phyloP scores from a whole-genome alignment of 139 green algal species.

The Zygnema circumcarinatum region DNA sequence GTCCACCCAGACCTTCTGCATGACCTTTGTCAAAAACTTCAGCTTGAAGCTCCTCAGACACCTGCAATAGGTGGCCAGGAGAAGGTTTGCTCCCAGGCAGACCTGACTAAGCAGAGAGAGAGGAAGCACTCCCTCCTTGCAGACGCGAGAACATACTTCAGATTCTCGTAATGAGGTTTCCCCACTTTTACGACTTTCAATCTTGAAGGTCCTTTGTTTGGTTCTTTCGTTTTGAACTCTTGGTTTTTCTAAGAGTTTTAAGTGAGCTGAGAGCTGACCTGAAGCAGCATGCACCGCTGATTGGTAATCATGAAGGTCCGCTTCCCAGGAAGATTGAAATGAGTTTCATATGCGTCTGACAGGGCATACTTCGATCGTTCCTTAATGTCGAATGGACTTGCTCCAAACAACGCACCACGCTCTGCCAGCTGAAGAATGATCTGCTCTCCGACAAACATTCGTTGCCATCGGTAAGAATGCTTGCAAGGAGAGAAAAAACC shows the following conservation, averaged over 20 bases:
- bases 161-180: neutral
- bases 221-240: too few species aligned
- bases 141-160: neutral
- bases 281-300: conserved; percentile 70
- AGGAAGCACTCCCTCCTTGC: too few species aligned
- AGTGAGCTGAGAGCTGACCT: too few species aligned
- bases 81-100: neutral
- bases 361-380: conserved; percentile 50
- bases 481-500: neutral
- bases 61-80: neutral
- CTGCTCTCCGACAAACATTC: conserved; percentile 5
- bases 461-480: neutral
- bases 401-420: conserved; percentile 37
- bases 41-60: neutral
- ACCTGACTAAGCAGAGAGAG: neutral
- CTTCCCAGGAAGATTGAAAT: conserved; percentile 77
- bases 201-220: too few species aligned
- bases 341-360: conserved; percentile 78
- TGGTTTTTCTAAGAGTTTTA: too few species aligned
- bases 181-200: too few species aligned
- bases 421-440: conserved; percentile 45
- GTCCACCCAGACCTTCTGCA: neutral
- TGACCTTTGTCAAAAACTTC: neutral
- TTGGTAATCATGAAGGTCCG: conserved; percentile 79
- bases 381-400: conserved; percentile 40